Conservation (phyloP, 2,329 filamentous ascomycete species). For the Monosporascus ibericus region DNA sequence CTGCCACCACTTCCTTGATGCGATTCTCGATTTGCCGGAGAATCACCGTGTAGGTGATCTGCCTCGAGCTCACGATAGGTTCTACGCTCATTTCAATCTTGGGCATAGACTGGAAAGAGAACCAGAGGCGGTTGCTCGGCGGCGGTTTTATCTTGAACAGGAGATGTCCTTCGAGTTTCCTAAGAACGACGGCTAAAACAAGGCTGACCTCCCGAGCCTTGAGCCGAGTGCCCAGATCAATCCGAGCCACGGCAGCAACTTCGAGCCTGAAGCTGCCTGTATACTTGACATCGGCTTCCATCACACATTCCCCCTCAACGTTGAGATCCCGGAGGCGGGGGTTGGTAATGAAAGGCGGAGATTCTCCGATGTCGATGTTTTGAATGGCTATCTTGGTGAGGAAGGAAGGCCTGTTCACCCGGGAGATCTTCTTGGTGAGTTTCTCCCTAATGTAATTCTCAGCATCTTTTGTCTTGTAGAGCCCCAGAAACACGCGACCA, state of each 20-base stretch:
- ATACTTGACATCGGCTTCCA: constrained; percentile 85
- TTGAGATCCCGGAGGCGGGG: constrained; percentile 82
- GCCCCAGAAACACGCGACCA: constrained; percentile 77
- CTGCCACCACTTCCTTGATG: constrained; percentile 88
- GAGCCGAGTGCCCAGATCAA: constrained; percentile 83
- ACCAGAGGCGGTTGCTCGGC: constrained; percentile 93
- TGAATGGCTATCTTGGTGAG: constrained; percentile 79
- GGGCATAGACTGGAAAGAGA: constrained; percentile 89
- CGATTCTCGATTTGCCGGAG: constrained; percentile 89
- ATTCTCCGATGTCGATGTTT: constrained; percentile 78
- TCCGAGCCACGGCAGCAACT: constrained; percentile 84
- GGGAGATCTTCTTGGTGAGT: constrained; percentile 91
- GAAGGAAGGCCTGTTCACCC: constrained; percentile 87
- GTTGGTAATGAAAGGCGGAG: constrained; percentile 84
- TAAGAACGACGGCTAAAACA: constrained; percentile 77
- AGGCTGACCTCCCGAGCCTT: constrained; percentile 87
- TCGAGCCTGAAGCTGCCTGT: constrained; percentile 84
- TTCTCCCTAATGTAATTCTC: constrained; percentile 76
- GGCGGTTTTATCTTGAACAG: constrained; percentile 87
- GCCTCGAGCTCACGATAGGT: constrained; percentile 88
- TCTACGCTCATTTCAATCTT: constrained; percentile 93
- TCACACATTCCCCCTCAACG: constrained; percentile 81
- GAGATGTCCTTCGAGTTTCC: constrained; percentile 77
- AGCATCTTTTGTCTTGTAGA: constrained; percentile 79
- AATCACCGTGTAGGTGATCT: constrained; percentile 92